These are phyloP conservation scores for Nannizziopsis barbatae DNA, from an alignment of 2,329 filamentous ascomycete species.

Conservation along the genomic window DNA sequence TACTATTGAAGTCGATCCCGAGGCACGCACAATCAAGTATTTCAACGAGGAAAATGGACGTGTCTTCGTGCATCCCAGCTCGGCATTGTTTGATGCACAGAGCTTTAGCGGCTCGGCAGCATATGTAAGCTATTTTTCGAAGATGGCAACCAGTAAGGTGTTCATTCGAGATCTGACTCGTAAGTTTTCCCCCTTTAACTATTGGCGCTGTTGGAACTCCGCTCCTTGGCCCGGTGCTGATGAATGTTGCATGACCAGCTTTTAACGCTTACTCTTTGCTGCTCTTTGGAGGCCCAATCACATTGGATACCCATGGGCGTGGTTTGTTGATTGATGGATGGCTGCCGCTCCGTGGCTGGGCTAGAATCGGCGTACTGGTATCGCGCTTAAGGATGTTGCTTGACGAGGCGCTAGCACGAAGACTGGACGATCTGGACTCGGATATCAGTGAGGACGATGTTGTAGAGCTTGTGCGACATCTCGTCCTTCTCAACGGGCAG, in stretches of 20 bases:
- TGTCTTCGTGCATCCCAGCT: slow-evolving; percentile 86
- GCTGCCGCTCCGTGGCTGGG: slow-evolving; percentile 80
- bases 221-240: slow-evolving; percentile 8
- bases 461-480: slow-evolving; percentile 61
- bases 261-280: slow-evolving; percentile 84
- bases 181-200: slow-evolving; percentile 42
- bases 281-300: slow-evolving; percentile 74
- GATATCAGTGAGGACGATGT: slow-evolving; percentile 45
- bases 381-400: slow-evolving; percentile 73
- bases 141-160: slow-evolving; percentile 84
- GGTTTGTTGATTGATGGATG: slow-evolving; percentile 87
- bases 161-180: slow-evolving; percentile 86
- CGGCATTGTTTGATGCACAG: slow-evolving; percentile 73
- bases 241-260: slow-evolving; percentile 28
- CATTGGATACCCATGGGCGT: slow-evolving; percentile 74
- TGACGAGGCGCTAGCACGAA: slow-evolving; percentile 68
- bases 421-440: slow-evolving; percentile 62
- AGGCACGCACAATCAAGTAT: slow-evolving; percentile 84
- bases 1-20: slow-evolving; percentile 83
- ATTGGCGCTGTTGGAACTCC: background rate
- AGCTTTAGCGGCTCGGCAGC: slow-evolving; percentile 61
- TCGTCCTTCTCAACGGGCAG: slow-evolving; percentile 83
- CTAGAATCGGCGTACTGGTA: slow-evolving; percentile 81
- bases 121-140: slow-evolving; percentile 81
- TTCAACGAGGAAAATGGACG: slow-evolving; percentile 75